phyloP scores from a whole-genome alignment of 202 grass and related monocot genomes.

The Dendrocalamus latiflorus region DNA sequence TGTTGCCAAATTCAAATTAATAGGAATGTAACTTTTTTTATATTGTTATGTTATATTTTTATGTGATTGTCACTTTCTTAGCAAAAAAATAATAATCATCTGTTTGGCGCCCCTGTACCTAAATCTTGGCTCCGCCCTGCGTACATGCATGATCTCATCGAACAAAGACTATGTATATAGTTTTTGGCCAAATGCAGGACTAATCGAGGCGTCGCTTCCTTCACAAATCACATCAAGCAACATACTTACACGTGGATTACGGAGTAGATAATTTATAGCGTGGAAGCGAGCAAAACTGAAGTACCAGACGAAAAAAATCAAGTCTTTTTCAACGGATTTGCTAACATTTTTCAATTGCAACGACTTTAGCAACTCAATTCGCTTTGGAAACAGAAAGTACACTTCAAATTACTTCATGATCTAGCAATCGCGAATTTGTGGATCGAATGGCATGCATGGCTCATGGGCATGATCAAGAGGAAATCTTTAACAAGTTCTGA shows the following conservation, averaged over 20 bases:
- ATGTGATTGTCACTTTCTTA: too few species aligned
- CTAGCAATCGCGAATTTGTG: background rate
- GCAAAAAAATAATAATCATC: too few species aligned
- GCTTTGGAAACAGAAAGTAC: background rate
- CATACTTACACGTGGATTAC: background rate
- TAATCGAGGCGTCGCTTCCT: too few species aligned
- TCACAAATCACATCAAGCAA: background rate
- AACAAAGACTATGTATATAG: background rate
- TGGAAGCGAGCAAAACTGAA: background rate
- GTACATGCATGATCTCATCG: background rate
- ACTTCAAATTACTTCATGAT: background rate
- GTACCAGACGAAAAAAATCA: background rate
- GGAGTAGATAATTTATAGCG: background rate
- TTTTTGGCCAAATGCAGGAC: background rate
- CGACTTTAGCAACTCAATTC: background rate
- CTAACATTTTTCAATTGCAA: background rate
- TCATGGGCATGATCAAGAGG: background rate
- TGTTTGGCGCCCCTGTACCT: too few species aligned
- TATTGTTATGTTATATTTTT: too few species aligned
- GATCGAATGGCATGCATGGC: background rate
- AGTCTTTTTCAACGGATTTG: background rate
- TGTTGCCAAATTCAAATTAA: too few species aligned
- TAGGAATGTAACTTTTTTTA: too few species aligned
- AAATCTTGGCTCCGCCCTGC: too few species aligned
- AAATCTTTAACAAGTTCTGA: too few species aligned